Percentiles rank a stretch among this genome's conserved stretches.
phyloP scores from a whole-genome alignment of 192 early-diverging fungal species.

The Physocladia obscura region DNA sequence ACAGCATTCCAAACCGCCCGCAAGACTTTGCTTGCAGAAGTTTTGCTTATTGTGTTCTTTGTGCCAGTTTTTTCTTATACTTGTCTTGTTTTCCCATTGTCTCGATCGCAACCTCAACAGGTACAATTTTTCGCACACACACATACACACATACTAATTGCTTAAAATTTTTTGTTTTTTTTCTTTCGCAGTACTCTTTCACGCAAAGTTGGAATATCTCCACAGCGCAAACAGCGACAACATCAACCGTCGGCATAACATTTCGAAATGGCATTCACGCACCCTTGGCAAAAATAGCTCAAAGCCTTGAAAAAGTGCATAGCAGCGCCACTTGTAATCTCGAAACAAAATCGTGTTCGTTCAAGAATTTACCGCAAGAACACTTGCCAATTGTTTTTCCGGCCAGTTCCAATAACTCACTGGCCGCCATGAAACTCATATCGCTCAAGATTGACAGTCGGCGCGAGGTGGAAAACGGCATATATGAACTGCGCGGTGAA shows the following conservation, averaged over 20 bases:
- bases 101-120: conserved; percentile 28
- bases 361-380: neutral
- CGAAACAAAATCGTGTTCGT: neutral
- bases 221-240: neutral
- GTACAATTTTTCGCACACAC: neutral
- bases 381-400: neutral
- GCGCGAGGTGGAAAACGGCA: no score
- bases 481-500: neutral
- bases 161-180: neutral
- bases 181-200: conserved; percentile 13
- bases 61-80: neutral
- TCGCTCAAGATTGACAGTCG: no score
- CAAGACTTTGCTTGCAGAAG: conserved; percentile 20
- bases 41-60: neutral
- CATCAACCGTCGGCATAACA: conserved; percentile 9
- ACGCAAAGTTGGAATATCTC: conserved; percentile 22
- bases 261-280: conserved; percentile 10
- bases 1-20: conserved; percentile 30
- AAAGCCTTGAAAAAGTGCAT: neutral
- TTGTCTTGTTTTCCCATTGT: conserved; percentile 28
- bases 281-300: neutral
- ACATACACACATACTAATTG: no score
- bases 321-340: neutral
- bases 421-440: no score
- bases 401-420: no score